phyloP scores from a whole-genome alignment of 768 basidiomycete species.

The Cystobasidiopsis lactophilus region DNA sequence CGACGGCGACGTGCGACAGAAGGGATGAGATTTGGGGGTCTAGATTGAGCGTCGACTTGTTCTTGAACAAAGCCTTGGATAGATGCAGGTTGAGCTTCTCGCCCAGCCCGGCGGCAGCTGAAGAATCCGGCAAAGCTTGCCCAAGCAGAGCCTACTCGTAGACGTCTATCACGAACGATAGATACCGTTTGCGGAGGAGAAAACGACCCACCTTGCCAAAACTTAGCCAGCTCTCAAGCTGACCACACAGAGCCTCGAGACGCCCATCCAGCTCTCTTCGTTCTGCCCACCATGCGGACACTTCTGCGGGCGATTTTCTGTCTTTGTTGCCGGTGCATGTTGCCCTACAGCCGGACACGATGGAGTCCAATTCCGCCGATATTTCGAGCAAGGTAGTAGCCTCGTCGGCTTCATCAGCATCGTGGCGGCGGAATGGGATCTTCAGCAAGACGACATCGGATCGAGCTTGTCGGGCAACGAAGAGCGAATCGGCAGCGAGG shows the following conservation, averaged over 20 bases:
- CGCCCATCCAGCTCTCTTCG: slow-evolving; percentile 53
- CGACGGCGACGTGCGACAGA: too few relatives aligned
- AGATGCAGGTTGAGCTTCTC: too few relatives aligned
- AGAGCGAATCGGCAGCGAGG: slow-evolving; percentile 58
- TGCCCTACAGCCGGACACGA: slow-evolving; percentile 56
- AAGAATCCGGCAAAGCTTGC: too few relatives aligned
- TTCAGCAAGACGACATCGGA: slow-evolving; percentile 57
- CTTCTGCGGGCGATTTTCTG: slow-evolving; percentile 44
- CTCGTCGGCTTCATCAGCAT: slow-evolving; percentile 51
- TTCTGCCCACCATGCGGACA: slow-evolving; percentile 67
- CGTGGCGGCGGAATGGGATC: slow-evolving; percentile 53
- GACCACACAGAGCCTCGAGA: slow-evolving; percentile 48
- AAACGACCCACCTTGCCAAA: slow-evolving; percentile 83
- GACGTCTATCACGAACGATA: too few relatives aligned
- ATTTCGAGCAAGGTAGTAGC: slow-evolving; percentile 50
- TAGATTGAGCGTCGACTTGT: too few relatives aligned
- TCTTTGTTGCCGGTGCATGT: slow-evolving; percentile 48
- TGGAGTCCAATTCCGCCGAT: slow-evolving; percentile 47
- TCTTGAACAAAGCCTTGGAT: too few relatives aligned
- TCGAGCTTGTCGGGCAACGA: slow-evolving; percentile 51
- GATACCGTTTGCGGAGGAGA: too few relatives aligned
- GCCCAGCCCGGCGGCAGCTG: too few relatives aligned
- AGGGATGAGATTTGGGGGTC: too few relatives aligned
- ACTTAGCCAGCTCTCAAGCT: slow-evolving; percentile 90
- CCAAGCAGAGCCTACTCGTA: too few relatives aligned